A percentile compares a stretch with the other conserved stretches of the same genome.
These are phyloP conservation scores for Neotropicomus parvogracilis DNA, from an alignment of 1,284 basidiomycete genomes.

Conservation along the genomic window DNA sequence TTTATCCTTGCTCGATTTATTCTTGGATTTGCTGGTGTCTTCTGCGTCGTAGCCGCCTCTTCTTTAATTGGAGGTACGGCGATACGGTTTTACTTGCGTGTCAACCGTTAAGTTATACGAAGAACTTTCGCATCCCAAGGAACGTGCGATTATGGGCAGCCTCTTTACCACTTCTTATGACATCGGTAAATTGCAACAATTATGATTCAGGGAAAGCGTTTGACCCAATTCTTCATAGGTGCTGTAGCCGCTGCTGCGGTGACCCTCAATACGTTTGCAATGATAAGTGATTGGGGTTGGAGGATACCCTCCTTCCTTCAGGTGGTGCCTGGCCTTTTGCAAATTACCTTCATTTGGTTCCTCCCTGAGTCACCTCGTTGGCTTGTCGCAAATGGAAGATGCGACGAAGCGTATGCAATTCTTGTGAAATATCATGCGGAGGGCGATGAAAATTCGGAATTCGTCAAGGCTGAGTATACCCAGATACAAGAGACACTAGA, in stretches of 20 bases:
- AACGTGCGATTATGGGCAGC: slow-evolving; percentile 9
- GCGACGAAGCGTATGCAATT: slow-evolving; percentile 34
- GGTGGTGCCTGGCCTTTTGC: slow-evolving; percentile 46
- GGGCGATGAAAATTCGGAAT: slow-evolving; percentile 14
- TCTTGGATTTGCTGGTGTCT: slow-evolving; percentile 8
- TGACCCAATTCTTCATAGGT: slow-evolving; percentile 11
- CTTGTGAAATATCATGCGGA: slow-evolving; percentile 19
- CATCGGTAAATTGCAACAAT: slow-evolving; percentile 6
- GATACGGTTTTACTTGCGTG: neutral
- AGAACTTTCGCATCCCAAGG: slow-evolving; percentile 11
- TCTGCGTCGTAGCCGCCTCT: slow-evolving; percentile 13
- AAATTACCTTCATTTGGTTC: slow-evolving; percentile 45
- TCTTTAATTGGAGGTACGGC: slow-evolving; percentile 18
- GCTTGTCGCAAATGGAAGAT: slow-evolving; percentile 50
- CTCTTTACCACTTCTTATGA: slow-evolving; percentile 10
- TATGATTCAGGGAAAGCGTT: neutral
- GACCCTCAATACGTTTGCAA: slow-evolving; percentile 48
- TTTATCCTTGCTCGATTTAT: slow-evolving; percentile 21
- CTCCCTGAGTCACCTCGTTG: slow-evolving; percentile 62
- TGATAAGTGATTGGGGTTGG: slow-evolving; percentile 45
- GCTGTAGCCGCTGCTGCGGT: slow-evolving; percentile 25
- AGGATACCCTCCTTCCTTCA: slow-evolving; percentile 40
- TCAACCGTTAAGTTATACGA: neutral
- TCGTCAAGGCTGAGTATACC: slow-evolving; percentile 14
- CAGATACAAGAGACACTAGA: slow-evolving; percentile 30